Evolutionary conservation across 2,329 filamentous ascomycete genomes (phyloP).

Genomic region (Sporothrix curviconia): DNA sequence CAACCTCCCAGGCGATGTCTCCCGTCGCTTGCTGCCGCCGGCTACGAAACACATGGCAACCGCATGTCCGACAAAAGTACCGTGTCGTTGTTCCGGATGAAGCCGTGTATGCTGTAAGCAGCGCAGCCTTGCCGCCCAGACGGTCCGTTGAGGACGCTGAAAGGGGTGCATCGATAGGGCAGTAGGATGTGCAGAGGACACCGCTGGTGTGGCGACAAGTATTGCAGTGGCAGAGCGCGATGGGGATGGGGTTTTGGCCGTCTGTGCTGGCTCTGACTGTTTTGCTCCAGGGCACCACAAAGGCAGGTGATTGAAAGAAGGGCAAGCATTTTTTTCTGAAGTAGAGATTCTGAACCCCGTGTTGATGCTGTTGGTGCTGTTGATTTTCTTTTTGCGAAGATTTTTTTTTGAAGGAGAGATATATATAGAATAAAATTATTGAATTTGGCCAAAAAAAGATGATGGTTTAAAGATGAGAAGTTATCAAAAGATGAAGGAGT

Average conservation of each 20-base stretch:
- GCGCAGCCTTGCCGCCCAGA: neutral
- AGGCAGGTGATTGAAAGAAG: conserved; percentile 20
- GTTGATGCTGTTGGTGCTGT: neutral
- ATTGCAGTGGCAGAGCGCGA: conserved; percentile 24
- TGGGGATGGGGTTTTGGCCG: neutral
- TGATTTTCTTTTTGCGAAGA: neutral
- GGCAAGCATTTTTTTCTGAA: neutral
- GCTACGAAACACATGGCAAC: conserved; percentile 35
- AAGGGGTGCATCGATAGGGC: conserved; percentile 22
- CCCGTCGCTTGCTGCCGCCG: neutral
- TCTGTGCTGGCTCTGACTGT: conserved; percentile 8
- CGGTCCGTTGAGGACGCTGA: neutral
- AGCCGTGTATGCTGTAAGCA: conserved; percentile 19
- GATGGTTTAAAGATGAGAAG: no score
- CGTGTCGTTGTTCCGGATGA: conserved; percentile 19
- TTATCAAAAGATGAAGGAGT: no score
- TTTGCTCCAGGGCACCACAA: conserved; percentile 17
- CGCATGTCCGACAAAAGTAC: conserved; percentile 36
- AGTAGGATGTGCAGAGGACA: conserved; percentile 34
- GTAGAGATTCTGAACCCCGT: no score
- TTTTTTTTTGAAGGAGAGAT: neutral
- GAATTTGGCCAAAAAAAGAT: no score
- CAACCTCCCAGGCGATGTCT: conserved; percentile 28
- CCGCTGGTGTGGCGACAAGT: conserved; percentile 28
- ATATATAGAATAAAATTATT: neutral